These are phyloP conservation scores for Talaromyces sp. DNA, from an alignment of 2,329 filamentous ascomycete species.

Conservation along the genomic window DNA sequence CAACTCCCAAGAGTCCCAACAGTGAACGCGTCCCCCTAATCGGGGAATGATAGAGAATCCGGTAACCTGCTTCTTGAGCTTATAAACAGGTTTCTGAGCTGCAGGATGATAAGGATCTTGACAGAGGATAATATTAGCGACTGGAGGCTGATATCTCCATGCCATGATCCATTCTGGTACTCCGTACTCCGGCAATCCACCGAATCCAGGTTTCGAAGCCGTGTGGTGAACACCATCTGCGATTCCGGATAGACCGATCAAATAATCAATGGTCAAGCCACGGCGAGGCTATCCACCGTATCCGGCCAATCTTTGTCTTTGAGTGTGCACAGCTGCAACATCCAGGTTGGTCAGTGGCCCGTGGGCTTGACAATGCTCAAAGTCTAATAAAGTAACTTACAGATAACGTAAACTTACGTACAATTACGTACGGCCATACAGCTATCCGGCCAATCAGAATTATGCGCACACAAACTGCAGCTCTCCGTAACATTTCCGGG, in stretches of 20 bases:
- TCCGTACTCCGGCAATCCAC: background rate
- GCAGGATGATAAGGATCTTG: background rate
- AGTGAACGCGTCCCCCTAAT: background rate
- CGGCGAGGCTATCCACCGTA: background rate
- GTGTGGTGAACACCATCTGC: background rate
- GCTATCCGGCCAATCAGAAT: background rate
- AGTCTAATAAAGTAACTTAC: constrained; percentile 9
- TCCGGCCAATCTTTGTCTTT: background rate
- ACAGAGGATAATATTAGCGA: background rate
- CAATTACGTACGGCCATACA: background rate
- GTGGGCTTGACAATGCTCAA: background rate
- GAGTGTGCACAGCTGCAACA: background rate
- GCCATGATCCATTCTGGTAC: background rate
- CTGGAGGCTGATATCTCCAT: background rate
- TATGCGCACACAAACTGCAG: background rate
- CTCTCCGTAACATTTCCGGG: constrained; percentile 14
- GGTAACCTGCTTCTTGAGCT: background rate
- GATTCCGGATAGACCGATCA: background rate
- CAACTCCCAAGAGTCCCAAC: background rate
- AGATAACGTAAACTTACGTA: constrained; percentile 1
- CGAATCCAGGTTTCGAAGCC: background rate
- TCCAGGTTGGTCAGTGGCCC: background rate
- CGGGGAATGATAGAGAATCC: background rate
- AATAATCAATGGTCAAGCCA: background rate
- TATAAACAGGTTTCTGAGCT: background rate